Evolutionary conservation across 306 rosid genomes (phyloP).

Genomic region (Cucurbita pepo): DNA sequence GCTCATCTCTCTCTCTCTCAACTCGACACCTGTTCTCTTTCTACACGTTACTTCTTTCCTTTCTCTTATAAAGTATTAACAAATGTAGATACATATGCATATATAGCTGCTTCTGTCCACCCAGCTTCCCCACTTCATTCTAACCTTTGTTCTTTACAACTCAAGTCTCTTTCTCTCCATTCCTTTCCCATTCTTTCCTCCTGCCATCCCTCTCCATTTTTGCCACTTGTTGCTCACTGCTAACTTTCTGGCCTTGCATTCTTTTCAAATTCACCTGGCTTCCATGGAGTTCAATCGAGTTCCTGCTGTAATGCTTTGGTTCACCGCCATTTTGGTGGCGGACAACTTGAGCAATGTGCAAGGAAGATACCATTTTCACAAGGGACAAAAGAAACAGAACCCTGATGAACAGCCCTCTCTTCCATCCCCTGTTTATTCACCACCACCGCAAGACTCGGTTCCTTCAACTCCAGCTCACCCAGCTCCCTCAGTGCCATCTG

Average conservation of each 20-base stretch:
- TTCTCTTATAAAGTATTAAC: background rate
- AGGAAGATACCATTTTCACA: slow-evolving; percentile 69
- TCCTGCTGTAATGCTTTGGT: slow-evolving; percentile 12
- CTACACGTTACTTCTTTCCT: background rate
- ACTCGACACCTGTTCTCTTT: background rate
- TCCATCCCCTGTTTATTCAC: slow-evolving; percentile 14
- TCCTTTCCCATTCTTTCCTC: background rate
- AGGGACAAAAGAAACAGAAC: slow-evolving; percentile 17
- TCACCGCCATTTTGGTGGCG: slow-evolving; percentile 7
- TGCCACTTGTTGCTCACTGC: background rate
- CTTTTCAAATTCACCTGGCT: background rate
- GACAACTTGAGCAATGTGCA: slow-evolving; percentile 28
- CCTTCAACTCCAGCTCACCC: slow-evolving; percentile 13
- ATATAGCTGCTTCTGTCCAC: background rate
- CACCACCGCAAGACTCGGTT: slow-evolving; percentile 14
- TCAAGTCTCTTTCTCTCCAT: background rate
- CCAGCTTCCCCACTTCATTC: background rate
- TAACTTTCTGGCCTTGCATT: background rate
- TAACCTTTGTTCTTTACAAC: background rate
- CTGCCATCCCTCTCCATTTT: background rate
- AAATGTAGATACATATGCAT: background rate
- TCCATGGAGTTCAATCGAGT: slow-evolving; percentile 26
- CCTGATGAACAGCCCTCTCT: slow-evolving; percentile 11
- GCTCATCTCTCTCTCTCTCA: background rate
- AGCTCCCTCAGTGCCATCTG: slow-evolving; percentile 33